Base-by-base conservation (phyloP, 352 stramenopile species). In the Globisporangium cystogenes region DNA sequence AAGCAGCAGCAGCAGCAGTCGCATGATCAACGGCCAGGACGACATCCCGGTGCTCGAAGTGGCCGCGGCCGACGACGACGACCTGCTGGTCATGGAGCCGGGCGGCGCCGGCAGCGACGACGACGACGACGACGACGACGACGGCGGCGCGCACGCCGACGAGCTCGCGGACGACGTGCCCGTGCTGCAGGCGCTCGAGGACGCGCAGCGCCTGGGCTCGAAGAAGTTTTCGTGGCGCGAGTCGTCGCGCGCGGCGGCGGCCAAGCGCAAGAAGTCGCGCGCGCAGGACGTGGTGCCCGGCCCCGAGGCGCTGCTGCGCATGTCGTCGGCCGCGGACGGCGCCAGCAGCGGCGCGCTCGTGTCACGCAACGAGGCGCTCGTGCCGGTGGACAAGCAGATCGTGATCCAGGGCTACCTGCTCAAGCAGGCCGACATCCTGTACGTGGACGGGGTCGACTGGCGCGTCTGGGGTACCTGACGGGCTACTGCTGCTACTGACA, bases 1-100 rank as follows among this genome's bases (percentile, higher is more conserved):
- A n/a, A 12, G 7, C 29, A 6, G 15, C 26, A 26, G 1, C 2
- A 16, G 5, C 15, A 7, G 20, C 18, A 26, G 35, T 40, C 51
- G 16, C 48, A 55, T 26, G 58, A 51, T 20, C 44, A 51, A 21
- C 39, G n/a, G 35, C 21, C 65, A 81, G 35, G 72, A 76, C 39
- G 81, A 91, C 48, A 89, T 91, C 36, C 81, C 81, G 5, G 81
- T 91, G 51, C 55, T 91, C 20, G 81, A 89, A 46, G 65, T 33
- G 27, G 55, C 44, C 3, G 59, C 68, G 33, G 60, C 67, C 3
- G 51, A 69, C 26, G 56, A 72, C 4, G 62, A 62, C 39, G 48
- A 52, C n/a, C 23, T 45, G 14, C 31, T 61, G 14, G 26, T 54
- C 41, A 15, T 36, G 26, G 23, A 5, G 6, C 31, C 14, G 2